Evolutionary conservation across 495 filamentous ascomycete genomes (phyloP).

Genomic region (Cercophora samala): DNA sequence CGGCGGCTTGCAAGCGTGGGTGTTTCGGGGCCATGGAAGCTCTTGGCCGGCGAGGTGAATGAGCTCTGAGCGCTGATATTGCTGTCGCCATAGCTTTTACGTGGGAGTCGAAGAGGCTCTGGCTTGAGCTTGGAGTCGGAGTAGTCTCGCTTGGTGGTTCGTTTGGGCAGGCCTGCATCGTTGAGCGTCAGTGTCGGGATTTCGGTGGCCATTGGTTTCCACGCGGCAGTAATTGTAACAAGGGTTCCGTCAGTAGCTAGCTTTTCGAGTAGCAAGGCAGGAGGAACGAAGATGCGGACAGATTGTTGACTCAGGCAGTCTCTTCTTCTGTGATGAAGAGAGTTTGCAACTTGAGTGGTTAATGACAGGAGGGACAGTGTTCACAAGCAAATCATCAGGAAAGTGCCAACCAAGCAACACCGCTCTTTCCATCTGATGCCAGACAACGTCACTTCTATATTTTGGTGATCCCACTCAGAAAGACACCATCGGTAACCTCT

Average conservation of each 20-base stretch:
- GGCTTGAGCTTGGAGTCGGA: slow-evolving; percentile 29
- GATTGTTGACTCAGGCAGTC: neutral
- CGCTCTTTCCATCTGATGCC: neutral
- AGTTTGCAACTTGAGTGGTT: too few species aligned
- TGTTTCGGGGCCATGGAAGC: slow-evolving; percentile 4
- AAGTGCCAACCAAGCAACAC: too few species aligned
- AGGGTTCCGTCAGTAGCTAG: too few species aligned
- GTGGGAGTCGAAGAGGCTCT: slow-evolving; percentile 32
- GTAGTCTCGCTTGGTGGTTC: slow-evolving; percentile 14
- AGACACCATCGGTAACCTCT: slow-evolving; percentile 33
- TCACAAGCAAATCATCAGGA: too few species aligned
- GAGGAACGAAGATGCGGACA: neutral
- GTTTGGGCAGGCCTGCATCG: neutral
- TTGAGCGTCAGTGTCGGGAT: neutral
- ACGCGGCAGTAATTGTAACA: too few species aligned
- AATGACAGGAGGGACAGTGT: too few species aligned
- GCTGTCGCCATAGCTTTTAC: slow-evolving; percentile 17
- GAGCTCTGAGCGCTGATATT: slow-evolving; percentile 2
- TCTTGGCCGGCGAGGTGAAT: slow-evolving; percentile 5
- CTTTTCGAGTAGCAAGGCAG: neutral
- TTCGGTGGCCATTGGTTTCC: neutral
- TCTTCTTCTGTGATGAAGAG: too few species aligned
- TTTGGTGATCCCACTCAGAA: slow-evolving; percentile 12
- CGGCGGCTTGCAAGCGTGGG: slow-evolving; percentile 2
- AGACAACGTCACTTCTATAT: neutral